These are phyloP conservation scores for Chlorella sp. DNA, from an alignment of 139 green algal species.

Conservation along the genomic window DNA sequence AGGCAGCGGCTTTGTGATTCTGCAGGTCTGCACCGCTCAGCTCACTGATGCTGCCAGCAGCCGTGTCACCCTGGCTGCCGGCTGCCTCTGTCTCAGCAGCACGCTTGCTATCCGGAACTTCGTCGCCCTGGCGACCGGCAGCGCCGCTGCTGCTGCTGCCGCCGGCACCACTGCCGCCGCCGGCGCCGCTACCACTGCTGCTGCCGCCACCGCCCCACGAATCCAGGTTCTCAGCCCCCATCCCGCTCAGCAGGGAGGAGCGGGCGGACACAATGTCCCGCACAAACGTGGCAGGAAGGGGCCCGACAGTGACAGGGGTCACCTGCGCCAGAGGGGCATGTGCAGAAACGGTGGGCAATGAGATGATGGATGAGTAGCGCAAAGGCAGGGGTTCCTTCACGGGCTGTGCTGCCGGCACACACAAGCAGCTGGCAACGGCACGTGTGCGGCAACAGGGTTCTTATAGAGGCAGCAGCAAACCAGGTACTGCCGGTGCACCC, in stretches of 20 bases:
- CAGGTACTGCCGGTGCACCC: too few species aligned
- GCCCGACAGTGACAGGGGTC: conserved; percentile 34
- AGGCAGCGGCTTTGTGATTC: neutral
- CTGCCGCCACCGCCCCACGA: neutral
- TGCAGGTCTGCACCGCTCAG: neutral
- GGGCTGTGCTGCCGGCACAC: too few species aligned
- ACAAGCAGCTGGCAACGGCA: neutral
- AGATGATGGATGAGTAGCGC: neutral
- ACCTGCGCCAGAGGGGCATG: neutral
- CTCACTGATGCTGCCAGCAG: neutral
- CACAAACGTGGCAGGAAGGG: conserved; percentile 32
- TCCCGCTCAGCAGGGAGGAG: neutral
- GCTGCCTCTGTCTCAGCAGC: neutral
- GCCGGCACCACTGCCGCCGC: neutral
- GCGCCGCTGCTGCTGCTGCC: neutral
- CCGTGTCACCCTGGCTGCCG: neutral
- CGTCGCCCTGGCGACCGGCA: too few species aligned
- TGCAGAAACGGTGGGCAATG: neutral
- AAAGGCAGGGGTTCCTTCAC: too few species aligned
- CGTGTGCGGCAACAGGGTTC: neutral
- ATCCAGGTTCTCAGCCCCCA: conserved; percentile 33
- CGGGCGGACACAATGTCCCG: conserved; percentile 23
- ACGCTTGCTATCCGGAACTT: too few species aligned
- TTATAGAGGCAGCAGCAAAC: too few species aligned
- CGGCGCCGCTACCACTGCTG: neutral